Base-by-base conservation (phyloP, 2,329 filamentous ascomycete species). In the Fusarium citri region DNA sequence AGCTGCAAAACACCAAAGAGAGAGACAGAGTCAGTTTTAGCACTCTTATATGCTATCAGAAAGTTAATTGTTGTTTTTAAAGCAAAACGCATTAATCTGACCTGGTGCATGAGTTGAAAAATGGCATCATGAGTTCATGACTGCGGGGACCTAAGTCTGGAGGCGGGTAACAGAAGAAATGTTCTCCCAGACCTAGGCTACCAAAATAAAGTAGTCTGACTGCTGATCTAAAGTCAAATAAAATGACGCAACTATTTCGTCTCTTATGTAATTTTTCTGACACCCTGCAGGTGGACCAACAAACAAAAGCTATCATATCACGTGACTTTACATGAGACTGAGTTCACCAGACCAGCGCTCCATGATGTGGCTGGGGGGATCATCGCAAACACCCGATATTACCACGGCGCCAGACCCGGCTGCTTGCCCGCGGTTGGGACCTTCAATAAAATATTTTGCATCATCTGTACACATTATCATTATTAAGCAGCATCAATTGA, bases 101-200 rank as follows among this genome's bases (percentile, higher is more conserved):
- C 16, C 20, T 2, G 25, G 22, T 8, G 18, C 16, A 55, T 45
- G 25, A n/a, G 15, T 41, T 43, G 31, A 46, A 48, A 72, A 60
- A 58, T 49, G 18, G 50, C 61, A 74, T 74, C 72, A 75, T 75
- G 72, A 75, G 64, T 72, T 75, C 72, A 74, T 74, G 72, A 75
- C 69, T 73, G 72, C 72, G 72, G 72, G 72, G 72, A 74, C 28
- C 12, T 14, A 12, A n/a, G n/a, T n/a, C n/a, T n/a, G n/a, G n/a
- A n/a, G 28, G 28, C 28, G 28, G 28, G 28, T 30, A 30, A 30
- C 28, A 30, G 28, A 30, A 14, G 28, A 30, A 30, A 30, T 30
- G 28, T 30, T 6, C 28, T 30, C 28, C 2, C 1, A 30, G 6
- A 12, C 28, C 14, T 14, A 14, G 12, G 28, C 12, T 30, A 6